Base-by-base conservation (phyloP, 2,329 filamentous ascomycete genomes). In the Fusarium brachygibbosum region DNA sequence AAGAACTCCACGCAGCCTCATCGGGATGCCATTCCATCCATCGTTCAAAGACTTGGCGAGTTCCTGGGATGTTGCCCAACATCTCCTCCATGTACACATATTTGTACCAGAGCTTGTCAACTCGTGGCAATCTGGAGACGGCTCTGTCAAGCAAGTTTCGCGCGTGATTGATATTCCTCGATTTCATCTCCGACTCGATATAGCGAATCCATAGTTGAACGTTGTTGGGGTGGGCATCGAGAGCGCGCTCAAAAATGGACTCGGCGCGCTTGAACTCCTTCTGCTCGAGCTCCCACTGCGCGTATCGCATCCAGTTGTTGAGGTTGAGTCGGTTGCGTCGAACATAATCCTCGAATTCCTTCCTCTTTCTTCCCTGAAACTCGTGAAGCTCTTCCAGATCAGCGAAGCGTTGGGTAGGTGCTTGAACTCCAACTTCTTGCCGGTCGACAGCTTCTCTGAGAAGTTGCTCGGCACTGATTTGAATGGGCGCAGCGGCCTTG, bases 71-170 rank as follows among this genome's bases (percentile, higher is more conserved):
- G 75, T 99, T 98, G 9, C 94, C 94, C 56, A 99, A 86, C 82
- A 95, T 98, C 86, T 99, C 96, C 83, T 98, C 95, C 91, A 97
- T 97, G 79, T 97, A 97, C 28, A 97, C 93, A 84, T 98, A 99
- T 79, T 98, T 98, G 84, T 97, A 99, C 96, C 96, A 99, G 34
- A 99, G 83, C 85, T 98, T 98, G 79, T 98, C 94, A 40, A 98
- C 88, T 59, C 96, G 86, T 7, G 96, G 96, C 38, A 98, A 84
- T 58, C 97, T 93, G 1, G 94, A 94, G 54, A 98, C 93, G n/a
- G 96, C 94, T 57, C 96, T 91, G 79, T 99, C 96, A 53, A 99
- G 88, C 52, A 99, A 82, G 78, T 99, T 99, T 61, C 96, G 87
- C 34, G 96, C 94, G 85, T 98, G 95, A 79, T 97, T 97, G 84